Evolutionary conservation across 768 basidiomycete species (phyloP).

Genomic region (Boletus reticulatus): DNA sequence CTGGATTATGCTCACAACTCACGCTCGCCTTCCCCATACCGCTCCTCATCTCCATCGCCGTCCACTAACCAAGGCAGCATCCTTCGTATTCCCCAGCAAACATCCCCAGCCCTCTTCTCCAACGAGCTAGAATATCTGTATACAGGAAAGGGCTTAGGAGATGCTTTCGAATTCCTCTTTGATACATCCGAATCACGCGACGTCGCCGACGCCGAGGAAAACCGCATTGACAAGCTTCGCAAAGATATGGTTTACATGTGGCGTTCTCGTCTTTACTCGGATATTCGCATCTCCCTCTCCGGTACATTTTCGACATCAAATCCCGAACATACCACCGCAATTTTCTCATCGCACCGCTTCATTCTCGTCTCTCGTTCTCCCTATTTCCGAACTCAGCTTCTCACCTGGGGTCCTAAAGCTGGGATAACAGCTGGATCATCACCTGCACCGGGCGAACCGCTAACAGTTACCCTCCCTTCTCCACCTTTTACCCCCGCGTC

Average conservation of each 20-base stretch:
- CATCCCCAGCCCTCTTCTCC: slow-evolving; percentile 78
- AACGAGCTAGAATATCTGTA: slow-evolving; percentile 95
- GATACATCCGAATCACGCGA: slow-evolving; percentile 49
- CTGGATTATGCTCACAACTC: slow-evolving; percentile 41
- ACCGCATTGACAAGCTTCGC: slow-evolving; percentile 77
- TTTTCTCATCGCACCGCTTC: slow-evolving; percentile 92
- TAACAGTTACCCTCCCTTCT: slow-evolving; percentile 72
- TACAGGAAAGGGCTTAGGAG: slow-evolving; percentile 86
- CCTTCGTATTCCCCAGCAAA: slow-evolving; percentile 62
- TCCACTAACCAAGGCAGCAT: slow-evolving; percentile 43
- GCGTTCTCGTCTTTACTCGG: slow-evolving; percentile 91
- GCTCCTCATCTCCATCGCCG: slow-evolving; percentile 45
- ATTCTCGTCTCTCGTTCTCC: slow-evolving; percentile 86
- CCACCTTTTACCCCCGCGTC: slow-evolving; percentile 96
- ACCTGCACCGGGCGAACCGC: slow-evolving; percentile 39
- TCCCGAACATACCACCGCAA: slow-evolving; percentile 69
- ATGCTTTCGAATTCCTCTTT: slow-evolving; percentile 85
- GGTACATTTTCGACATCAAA: slow-evolving; percentile 63
- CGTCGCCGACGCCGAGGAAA: slow-evolving; percentile 49
- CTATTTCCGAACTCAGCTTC: slow-evolving; percentile 82
- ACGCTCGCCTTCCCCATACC: slow-evolving; percentile 46
- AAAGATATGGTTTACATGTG: slow-evolving; percentile 97
- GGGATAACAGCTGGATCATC: slow-evolving; percentile 28
- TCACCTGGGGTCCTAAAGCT: slow-evolving; percentile 54
- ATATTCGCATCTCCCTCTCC: slow-evolving; percentile 78